These are phyloP conservation scores for Vanrija pseudolonga DNA, from an alignment of 1,284 basidiomycete genomes.

Conservation along the genomic window DNA sequence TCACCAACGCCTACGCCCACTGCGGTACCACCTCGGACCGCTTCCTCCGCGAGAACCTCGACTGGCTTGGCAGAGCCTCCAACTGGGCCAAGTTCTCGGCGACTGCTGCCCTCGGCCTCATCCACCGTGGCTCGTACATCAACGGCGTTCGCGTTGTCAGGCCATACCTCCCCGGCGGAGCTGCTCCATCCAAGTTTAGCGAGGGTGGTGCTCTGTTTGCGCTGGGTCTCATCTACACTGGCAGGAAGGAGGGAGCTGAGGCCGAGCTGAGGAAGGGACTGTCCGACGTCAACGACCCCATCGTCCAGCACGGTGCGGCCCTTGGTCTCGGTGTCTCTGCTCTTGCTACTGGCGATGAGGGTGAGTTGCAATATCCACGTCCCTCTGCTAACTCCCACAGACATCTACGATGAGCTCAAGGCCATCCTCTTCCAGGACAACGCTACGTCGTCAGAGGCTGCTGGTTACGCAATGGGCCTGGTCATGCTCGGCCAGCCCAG, in stretches of 20 bases:
- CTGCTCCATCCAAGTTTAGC: slow-evolving; percentile 63
- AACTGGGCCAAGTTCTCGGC: slow-evolving; percentile 98
- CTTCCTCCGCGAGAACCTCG: slow-evolving; percentile 89
- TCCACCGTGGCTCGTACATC: slow-evolving; percentile 91
- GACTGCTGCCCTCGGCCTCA: slow-evolving; percentile 89
- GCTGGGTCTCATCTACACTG: slow-evolving; percentile 86
- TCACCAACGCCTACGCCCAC: slow-evolving; percentile 94
- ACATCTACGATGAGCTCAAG: slow-evolving; percentile 87
- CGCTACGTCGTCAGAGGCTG: slow-evolving; percentile 87
- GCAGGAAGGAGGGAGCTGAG: slow-evolving; percentile 58
- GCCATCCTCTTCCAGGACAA: slow-evolving; percentile 84
- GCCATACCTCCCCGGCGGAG: slow-evolving; percentile 82
- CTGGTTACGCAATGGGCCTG: slow-evolving; percentile 93
- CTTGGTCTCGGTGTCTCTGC: slow-evolving; percentile 88
- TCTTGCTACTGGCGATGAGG: slow-evolving; percentile 79
- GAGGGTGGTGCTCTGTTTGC: slow-evolving; percentile 93
- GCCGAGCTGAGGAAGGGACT: slow-evolving; percentile 65
- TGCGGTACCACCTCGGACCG: slow-evolving; percentile 89
- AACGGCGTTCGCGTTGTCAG: slow-evolving; percentile 86
- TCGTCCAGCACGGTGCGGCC: slow-evolving; percentile 93
- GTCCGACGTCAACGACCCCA: slow-evolving; percentile 62
- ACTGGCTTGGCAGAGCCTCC: slow-evolving; percentile 86
- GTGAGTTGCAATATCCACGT: slow-evolving; percentile 30
- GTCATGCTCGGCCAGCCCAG: slow-evolving; percentile 90
- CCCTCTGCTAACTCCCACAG: slow-evolving; percentile 44